Evolutionary conservation across 129 eudicot genomes (phyloP), one percentile per base, ranked within the genome.

Genomic region (Ambrosia trifida): DNA sequence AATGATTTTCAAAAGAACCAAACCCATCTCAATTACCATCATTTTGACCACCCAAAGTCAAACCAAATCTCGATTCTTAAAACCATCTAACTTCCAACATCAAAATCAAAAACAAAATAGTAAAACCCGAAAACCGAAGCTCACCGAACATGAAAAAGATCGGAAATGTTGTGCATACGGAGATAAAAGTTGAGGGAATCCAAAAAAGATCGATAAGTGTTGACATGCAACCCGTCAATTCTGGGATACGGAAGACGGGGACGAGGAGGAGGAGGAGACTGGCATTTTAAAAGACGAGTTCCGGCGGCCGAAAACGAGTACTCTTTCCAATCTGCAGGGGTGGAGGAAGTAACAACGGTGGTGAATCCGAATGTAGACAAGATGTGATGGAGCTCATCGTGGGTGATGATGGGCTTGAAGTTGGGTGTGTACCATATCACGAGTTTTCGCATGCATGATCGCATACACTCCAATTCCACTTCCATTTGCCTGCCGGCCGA

Each of bases 221-320:
- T 46, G 56, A 78, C 59, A 74, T 85, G 89, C 16, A 85, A 76
- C 11, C 86, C 89, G 59, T 81, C 89, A 30, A 85, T 78, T 60
- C 79, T 81, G 9, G 83, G 82, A 52, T 82, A 81, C 2, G 89
- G 89, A 14, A 85, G 84, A 17, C 86, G 75, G 14, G 82, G 86
- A 45, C 74, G 76, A n/a, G 89, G 85, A 19, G 54, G 66, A 17
- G 86, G 85, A 19, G 54, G 66, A 17, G 86, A 78, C 8, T 30
- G 28, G 51, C 57, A 43, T 35, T 65, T 20, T 32, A 24, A 35
- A 20, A 64, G 69, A 66, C 31, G 56, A 56, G 64, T 13, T 6
- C 78, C 80, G 62, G 68, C 72, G 58, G 77, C 77, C 1, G 74
- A n/a, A 72, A 66, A 78, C 0, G 46, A 28, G 84, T 85, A 85